Evolutionary conservation across 352 stramenopile genomes (phyloP).

Genomic region (Phytophthora chlamydospora): DNA sequence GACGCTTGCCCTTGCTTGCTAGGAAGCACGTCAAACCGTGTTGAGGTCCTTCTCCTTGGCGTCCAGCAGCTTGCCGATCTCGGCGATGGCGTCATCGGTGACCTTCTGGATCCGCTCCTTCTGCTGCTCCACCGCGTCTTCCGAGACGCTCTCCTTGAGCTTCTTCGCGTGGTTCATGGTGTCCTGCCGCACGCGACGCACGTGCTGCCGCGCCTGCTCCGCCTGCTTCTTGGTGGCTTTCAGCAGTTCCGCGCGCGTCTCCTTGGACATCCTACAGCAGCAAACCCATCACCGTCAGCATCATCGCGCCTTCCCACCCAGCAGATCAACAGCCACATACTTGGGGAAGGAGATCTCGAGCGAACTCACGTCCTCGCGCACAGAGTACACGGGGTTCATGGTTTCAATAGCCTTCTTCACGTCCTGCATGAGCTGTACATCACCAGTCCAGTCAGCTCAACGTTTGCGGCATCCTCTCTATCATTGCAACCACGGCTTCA

Average conservation of each 20-base stretch:
- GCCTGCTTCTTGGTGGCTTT: constrained; percentile 87
- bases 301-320: not conserved
- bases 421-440: constrained; percentile 61
- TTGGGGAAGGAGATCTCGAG: constrained; percentile 86
- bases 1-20: constrained; percentile 1
- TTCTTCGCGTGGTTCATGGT: constrained; percentile 86
- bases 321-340: constrained; percentile 39
- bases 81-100: constrained; percentile 70
- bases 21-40: constrained; percentile 45
- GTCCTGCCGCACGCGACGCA: constrained; percentile 86
- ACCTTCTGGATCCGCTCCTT: constrained; percentile 84
- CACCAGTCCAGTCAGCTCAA: constrained; percentile 6
- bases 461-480: not conserved
- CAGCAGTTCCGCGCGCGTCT: constrained; percentile 78
- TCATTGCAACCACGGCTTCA: constrained; percentile 4
- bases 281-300: constrained; percentile 5
- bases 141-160: constrained; percentile 78
- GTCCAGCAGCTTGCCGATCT: constrained; percentile 76
- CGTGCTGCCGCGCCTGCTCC: constrained; percentile 79
- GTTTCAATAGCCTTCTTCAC: constrained; percentile 77
- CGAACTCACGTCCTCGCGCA: constrained; percentile 67
- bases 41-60: constrained; percentile 84
- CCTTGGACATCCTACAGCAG: constrained; percentile 76
- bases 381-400: constrained; percentile 78
- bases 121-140: constrained; percentile 79